Evolutionary conservation across 257 asterid species (phyloP), one percentile per base, ranked within the genome.

Genomic region (Scutellaria minor): DNA sequence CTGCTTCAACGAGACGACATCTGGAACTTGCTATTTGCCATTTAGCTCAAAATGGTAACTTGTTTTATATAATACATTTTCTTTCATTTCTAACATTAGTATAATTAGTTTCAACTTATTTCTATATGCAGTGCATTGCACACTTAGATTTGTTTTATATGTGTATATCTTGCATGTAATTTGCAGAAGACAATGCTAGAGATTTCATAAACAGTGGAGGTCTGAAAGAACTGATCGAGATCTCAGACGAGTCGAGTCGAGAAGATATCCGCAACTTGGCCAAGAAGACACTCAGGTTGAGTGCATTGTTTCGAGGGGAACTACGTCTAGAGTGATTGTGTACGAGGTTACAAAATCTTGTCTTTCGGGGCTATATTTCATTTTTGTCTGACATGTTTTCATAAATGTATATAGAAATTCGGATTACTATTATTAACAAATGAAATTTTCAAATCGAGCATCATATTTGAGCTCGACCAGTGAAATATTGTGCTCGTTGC

Each of bases 261-360:
- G 98, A 93, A 48, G 98, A 93, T 76, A 89, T 93, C 31, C 97
- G 98, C 52, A 93, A 83, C 74, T 80, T 93, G 90, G 98, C 96
- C 8, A 90, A 87, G 85, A 93, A 89, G 83, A 83, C 90, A 10
- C 68, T 93, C n/a, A 75, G 86, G 76, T 58, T 71, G 79, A 86
- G 79, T 61, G 68, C 89, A 50, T 72, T 84, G 40, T 93, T 85
- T 72, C 85, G 77, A 42, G 84, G 78, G 54, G 88, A 82, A 68
- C 64, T 82, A 39, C 77, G 46, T 55, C 64, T 75, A 41, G 58
- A 79, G 56, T 79, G 73, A 83, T 61, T 41, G 45, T 48, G 37
- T 31, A 8, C 37, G 37, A 42, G 46, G 35, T 65, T 56, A 20
- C 44, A 7, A 9, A 52, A 46, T 50, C 20, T 14, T 50, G 46